Evolutionary conservation across 768 basidiomycete species (phyloP).

Genomic region (Leccinum boreale): DNA sequence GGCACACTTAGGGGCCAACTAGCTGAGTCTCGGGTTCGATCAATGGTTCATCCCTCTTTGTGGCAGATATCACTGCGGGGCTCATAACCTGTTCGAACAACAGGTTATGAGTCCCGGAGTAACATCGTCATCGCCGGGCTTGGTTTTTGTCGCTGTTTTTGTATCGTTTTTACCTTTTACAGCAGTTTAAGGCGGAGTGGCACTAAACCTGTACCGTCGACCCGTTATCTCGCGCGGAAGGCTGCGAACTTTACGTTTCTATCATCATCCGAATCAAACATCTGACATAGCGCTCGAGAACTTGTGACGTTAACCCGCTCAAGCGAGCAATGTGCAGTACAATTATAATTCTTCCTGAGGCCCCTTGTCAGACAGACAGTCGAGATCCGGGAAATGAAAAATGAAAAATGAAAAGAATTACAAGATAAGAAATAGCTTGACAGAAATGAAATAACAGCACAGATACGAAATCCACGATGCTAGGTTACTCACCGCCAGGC

Average conservation of each 20-base stretch:
- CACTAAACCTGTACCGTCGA: background rate
- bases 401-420: slow-evolving; percentile 14
- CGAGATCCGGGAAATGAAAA: background rate
- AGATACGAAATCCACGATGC: slow-evolving; percentile 4
- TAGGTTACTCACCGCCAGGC: background rate
- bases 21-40: background rate
- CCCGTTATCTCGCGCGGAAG: background rate
- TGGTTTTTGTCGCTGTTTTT: slow-evolving; percentile 2
- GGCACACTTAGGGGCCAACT: background rate
- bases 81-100: slow-evolving; percentile 22
- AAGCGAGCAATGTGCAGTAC: background rate
- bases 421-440: background rate
- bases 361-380: background rate
- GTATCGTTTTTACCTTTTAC: background rate
- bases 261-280: background rate
- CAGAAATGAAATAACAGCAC: slow-evolving; percentile 9
- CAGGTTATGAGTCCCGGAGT: slow-evolving; percentile 16
- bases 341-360: background rate
- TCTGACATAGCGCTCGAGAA: background rate
- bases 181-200: background rate
- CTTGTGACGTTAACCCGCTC: background rate
- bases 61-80: slow-evolving; percentile 21
- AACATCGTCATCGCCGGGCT: slow-evolving; percentile 7
- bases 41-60: slow-evolving; percentile 2
- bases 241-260: background rate